Evolutionary conservation across 768 basidiomycete species (phyloP).

Genomic region (Antrodiella citrinella): DNA sequence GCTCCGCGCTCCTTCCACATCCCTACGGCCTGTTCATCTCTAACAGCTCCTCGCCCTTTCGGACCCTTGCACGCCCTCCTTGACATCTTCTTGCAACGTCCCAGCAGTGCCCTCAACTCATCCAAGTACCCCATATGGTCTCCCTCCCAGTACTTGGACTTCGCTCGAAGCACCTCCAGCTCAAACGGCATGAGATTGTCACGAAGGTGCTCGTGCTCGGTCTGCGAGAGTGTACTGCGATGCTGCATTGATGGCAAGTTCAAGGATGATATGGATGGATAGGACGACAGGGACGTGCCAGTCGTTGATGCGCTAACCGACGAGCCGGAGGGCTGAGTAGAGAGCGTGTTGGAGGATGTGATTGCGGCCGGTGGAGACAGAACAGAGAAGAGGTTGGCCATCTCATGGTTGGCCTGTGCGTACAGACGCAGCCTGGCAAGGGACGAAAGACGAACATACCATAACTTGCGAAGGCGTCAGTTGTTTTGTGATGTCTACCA

Average conservation of each 20-base stretch:
- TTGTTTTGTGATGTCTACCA: not conserved
- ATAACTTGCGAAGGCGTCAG: constrained; percentile 41
- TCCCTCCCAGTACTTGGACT: constrained; percentile 74
- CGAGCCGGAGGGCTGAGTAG: constrained; percentile 25
- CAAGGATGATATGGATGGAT: not conserved
- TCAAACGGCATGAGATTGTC: constrained; percentile 50
- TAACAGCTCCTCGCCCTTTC: not conserved
- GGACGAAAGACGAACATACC: constrained; percentile 75
- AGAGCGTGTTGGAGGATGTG: constrained; percentile 29
- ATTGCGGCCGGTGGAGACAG: constrained; percentile 31
- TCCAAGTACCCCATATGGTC: constrained; percentile 79
- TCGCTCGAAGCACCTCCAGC: constrained; percentile 59
- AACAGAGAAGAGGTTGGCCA: constrained; percentile 69
- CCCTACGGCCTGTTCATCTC: constrained; percentile 7
- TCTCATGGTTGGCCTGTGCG: constrained; percentile 83
- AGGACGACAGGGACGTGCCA: not conserved
- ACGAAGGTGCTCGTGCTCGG: constrained; percentile 37
- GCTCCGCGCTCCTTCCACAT: constrained; percentile 86
- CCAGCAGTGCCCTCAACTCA: constrained; percentile 54
- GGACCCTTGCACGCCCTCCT: constrained; percentile 19
- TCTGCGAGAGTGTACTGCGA: not conserved
- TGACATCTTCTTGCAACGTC: constrained; percentile 45
- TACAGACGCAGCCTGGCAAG: constrained; percentile 76
- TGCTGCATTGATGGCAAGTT: not conserved
- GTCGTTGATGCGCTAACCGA: not conserved